Evolutionary conservation across 495 filamentous ascomycete genomes (phyloP), one percentile per base, ranked within the genome.

Genomic region (Massariosphaeria phaeospora): DNA sequence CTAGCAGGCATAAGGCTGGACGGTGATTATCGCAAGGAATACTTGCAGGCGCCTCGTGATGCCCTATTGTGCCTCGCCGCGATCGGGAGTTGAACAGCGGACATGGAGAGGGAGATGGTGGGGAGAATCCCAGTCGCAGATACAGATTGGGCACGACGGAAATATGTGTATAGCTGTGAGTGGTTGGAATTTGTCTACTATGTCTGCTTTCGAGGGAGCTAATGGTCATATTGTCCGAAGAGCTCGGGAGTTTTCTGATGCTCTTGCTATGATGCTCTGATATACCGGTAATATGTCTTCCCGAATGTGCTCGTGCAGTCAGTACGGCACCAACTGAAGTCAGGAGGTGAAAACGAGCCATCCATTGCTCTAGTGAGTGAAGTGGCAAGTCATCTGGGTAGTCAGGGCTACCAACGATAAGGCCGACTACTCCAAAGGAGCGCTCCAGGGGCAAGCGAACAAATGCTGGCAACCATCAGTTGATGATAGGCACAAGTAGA

Each of bases 101-200:
- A n/a, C n/a, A n/a, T n/a, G n/a, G n/a, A n/a, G n/a, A n/a, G n/a
- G n/a, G n/a, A 2, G 21, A 27, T 5, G n/a, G 7, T 17, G 21
- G 25, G 3, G n/a, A 10, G 9, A 44, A 26, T 12, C 17, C 41
- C 17, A n/a, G 43, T 6, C 13, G 21, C 17, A n/a, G 23, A 49
- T 25, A 49, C 48, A 12, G 33, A 49, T 36, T 39, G 15, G 46
- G 46, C 7, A n/a, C 30, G 10, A 25, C 23, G 27, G 25, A 23
- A 15, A 53, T 59, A 59, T 59, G 56, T 59, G 56, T 59, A 53
- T 26, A 0, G 29, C 21, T 59, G 34, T 59, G 41, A 59, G 42
- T 59, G 56, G 56, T 24, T 40, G 34, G 31, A 30, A 24, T 17
- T 36, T 20, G 17, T 17, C 15, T 41, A 18, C 23, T 39, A 10